Conservation (phyloP, 306 rosid species). For the Cicer bijugum region DNA sequence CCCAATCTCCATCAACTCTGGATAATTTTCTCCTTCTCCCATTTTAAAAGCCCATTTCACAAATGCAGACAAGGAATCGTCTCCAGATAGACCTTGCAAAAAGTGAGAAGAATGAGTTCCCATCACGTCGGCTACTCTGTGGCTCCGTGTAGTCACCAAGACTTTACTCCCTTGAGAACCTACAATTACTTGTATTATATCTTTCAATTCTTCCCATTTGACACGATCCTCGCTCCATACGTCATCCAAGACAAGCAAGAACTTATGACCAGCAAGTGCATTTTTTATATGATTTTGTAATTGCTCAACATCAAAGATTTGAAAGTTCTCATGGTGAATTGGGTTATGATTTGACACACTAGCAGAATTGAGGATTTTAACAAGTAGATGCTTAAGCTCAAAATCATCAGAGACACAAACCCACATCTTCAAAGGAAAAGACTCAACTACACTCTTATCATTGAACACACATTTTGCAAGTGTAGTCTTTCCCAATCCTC, state of each 20-base stretch:
- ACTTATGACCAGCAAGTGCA: neutral
- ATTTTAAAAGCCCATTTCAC: conserved; percentile 46
- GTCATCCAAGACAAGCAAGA: conserved; percentile 2
- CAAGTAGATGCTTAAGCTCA: conserved; percentile 13
- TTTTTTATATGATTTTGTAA: neutral
- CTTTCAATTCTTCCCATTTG: neutral
- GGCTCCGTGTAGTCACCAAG: conserved; percentile 31
- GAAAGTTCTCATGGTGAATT: neutral
- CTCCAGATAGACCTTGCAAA: neutral
- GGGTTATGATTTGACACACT: neutral
- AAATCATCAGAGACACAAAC: conserved; percentile 38
- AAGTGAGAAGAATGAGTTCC: neutral
- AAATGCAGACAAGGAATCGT: conserved; percentile 40
- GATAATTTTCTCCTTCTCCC: conserved; percentile 31
- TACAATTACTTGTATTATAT: neutral
- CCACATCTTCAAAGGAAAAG: conserved; percentile 39
- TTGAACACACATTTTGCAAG: conserved; percentile 38
- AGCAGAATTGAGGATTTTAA: conserved; percentile 34
- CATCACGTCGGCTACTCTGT: neutral
- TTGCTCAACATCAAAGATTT: neutral
- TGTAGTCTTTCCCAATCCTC: conserved; percentile 48
- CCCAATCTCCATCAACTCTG: conserved; percentile 4
- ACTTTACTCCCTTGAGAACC: conserved; percentile 37
- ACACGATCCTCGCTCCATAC: conserved; percentile 5
- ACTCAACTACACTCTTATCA: conserved; percentile 1